Evolutionary conservation across 768 basidiomycete genomes (phyloP).

Genomic region (Candolleomyces efflorescens): DNA sequence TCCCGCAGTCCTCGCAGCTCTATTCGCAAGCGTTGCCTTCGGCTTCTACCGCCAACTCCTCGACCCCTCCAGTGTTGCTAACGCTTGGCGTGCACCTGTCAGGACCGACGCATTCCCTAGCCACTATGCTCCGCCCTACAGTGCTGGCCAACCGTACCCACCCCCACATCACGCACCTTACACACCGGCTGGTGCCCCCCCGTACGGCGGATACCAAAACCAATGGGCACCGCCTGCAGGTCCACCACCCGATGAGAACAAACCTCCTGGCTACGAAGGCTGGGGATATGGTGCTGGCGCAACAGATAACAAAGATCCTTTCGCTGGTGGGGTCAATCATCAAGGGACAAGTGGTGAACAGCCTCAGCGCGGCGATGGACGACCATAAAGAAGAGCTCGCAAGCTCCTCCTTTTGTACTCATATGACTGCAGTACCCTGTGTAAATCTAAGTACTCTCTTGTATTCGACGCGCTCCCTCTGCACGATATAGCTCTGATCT

Average conservation of each 20-base stretch:
- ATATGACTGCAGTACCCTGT: too few relatives aligned
- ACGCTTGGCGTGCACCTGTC: conserved; percentile 45
- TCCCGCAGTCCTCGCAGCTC: conserved; percentile 43
- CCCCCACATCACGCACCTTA: conserved; percentile 28
- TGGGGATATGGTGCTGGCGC: background rate
- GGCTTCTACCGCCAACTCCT: conserved; percentile 72
- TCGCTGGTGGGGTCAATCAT: background rate
- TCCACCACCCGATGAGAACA: background rate
- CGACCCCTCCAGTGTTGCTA: conserved; percentile 58
- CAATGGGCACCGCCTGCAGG: conserved; percentile 2
- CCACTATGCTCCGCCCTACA: conserved; percentile 62
- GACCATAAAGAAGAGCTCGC: too few relatives aligned
- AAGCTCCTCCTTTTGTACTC: too few relatives aligned
- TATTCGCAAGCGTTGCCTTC: conserved; percentile 67
- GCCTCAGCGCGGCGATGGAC: too few relatives aligned
- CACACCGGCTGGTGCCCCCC: conserved; percentile 25
- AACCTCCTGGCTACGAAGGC: conserved; percentile 1
- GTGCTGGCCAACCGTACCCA: conserved; percentile 34
- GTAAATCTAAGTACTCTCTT: too few relatives aligned
- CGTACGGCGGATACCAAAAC: conserved; percentile 19
- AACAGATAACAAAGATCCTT: conserved; percentile 11
- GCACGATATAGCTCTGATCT: too few relatives aligned
- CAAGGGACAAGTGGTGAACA: too few relatives aligned
- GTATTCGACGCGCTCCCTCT: too few relatives aligned
- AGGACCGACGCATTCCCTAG: conserved; percentile 37